phyloP scores from a whole-genome alignment of 768 basidiomycete genomes.

The Pseudohyphozyma bogoriensis region DNA sequence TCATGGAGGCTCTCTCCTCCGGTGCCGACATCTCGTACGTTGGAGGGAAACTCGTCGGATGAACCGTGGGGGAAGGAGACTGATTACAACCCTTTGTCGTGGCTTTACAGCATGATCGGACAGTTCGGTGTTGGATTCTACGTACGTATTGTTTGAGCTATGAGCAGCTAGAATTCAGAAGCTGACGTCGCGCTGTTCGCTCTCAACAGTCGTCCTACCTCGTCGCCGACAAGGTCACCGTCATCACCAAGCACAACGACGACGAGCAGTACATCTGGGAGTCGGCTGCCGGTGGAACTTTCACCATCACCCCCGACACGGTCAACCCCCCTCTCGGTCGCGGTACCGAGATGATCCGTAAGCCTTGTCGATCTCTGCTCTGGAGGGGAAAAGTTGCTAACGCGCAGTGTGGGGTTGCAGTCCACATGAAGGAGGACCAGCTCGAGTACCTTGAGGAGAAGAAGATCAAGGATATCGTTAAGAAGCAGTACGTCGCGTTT shows the following conservation, averaged over 20 bases:
- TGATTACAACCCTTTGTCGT: not conserved
- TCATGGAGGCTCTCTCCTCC: slow-evolving; percentile 88
- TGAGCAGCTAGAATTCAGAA: not conserved
- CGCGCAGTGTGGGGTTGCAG: too few species aligned
- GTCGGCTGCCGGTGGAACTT: slow-evolving; percentile 98
- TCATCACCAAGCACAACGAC: slow-evolving; percentile 99
- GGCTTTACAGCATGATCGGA: slow-evolving; percentile 23
- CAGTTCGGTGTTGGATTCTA: slow-evolving; percentile 22
- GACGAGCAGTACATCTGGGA: slow-evolving; percentile 99
- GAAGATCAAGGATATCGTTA: slow-evolving; percentile 97
- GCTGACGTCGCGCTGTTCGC: not conserved
- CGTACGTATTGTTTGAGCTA: not conserved
- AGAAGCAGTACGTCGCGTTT: slow-evolving; percentile 99
- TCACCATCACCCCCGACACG: slow-evolving; percentile 92
- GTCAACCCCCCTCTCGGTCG: slow-evolving; percentile 83
- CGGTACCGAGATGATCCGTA: slow-evolving; percentile 81
- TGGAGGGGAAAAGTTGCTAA: too few species aligned
- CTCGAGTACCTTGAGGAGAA: slow-evolving; percentile 99
- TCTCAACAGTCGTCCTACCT: slow-evolving; percentile 65
- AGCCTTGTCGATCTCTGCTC: too few species aligned
- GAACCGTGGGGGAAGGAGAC: slow-evolving; percentile 58
- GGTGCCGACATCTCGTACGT: slow-evolving; percentile 44
- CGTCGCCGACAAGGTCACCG: slow-evolving; percentile 95
- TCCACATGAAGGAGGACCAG: slow-evolving; percentile 96
- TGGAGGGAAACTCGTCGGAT: too few species aligned